These are phyloP conservation scores for Nicotiana attenuata DNA, from an alignment of 257 asterid genomes.

Conservation along the genomic window DNA sequence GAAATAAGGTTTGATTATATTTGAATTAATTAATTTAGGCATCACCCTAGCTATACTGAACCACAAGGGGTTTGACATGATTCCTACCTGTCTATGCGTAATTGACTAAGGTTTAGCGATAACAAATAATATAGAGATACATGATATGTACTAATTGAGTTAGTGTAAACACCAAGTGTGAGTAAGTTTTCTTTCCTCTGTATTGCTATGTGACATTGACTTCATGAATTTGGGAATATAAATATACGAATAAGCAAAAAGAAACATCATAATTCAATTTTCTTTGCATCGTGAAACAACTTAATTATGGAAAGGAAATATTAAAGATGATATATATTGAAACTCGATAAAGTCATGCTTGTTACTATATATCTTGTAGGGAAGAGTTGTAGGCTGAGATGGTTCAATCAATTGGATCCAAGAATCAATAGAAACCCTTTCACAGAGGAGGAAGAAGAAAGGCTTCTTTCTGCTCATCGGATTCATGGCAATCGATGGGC, in stretches of 20 bases:
- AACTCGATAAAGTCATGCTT: background rate
- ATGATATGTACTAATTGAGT: too few relatives aligned
- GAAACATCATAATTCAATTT: background rate
- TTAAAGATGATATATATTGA: too few relatives aligned
- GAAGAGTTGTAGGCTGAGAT: conserved; percentile 55
- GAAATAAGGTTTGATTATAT: background rate
- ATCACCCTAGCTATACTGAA: too few relatives aligned
- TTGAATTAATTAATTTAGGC: background rate
- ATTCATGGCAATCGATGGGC: conserved; percentile 50
- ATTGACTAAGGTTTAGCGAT: too few relatives aligned
- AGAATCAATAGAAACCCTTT: conserved; percentile 38
- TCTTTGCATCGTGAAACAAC: background rate
- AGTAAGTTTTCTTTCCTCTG: background rate
- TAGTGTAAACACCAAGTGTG: background rate
- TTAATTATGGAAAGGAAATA: background rate
- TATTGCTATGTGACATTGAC: background rate
- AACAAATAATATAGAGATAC: background rate
- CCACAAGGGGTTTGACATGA: too few relatives aligned
- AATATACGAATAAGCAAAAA: background rate
- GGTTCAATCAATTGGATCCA: conserved; percentile 55
- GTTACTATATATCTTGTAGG: conserved; percentile 19
- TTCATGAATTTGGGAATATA: background rate
- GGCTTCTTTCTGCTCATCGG: conserved; percentile 35
- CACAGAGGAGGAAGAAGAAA: conserved; percentile 42
- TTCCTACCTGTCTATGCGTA: too few relatives aligned